Conservation (phyloP, 2,329 filamentous ascomycete genomes). For the Exutisphaerella laricina region DNA sequence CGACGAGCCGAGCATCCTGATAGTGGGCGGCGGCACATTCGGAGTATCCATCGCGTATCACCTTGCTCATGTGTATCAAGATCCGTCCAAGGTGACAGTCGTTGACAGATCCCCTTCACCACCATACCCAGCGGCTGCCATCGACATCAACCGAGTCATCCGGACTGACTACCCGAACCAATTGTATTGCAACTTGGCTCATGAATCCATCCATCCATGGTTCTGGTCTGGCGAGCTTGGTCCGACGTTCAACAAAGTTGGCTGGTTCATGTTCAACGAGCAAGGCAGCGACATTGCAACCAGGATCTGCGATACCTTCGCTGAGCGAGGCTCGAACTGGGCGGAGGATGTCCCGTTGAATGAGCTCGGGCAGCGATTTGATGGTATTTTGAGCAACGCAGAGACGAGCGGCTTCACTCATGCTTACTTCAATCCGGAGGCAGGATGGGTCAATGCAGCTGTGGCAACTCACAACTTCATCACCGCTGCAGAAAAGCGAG, state of each 20-base stretch:
- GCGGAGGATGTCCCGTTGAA: conserved; percentile 42
- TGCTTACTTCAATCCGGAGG: conserved; percentile 46
- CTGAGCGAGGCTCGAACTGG: conserved; percentile 37
- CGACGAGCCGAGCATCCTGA: conserved; percentile 19
- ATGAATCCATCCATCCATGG: conserved; percentile 39
- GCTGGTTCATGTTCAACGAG: conserved; percentile 52
- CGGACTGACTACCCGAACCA: conserved; percentile 29
- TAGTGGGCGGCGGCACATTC: conserved; percentile 25
- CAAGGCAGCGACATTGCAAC: conserved; percentile 33
- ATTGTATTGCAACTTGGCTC: conserved; percentile 31
- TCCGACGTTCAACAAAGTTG: conserved; percentile 53
- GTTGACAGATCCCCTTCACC: conserved; percentile 52
- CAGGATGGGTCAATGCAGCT: conserved; percentile 52
- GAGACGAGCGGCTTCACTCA: conserved; percentile 36
- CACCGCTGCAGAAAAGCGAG: conserved; percentile 41
- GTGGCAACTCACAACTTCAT: conserved; percentile 43
- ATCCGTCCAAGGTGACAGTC: conserved; percentile 48
- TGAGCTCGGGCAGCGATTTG: conserved; percentile 37
- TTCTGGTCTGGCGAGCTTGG: conserved; percentile 27
- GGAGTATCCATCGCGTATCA: conserved; percentile 24
- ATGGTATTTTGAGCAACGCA: conserved; percentile 34
- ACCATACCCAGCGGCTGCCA: conserved; percentile 40
- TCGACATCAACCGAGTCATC: conserved; percentile 32
- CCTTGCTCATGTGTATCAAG: conserved; percentile 43
- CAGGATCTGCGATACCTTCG: conserved; percentile 51